Percentiles rank a stretch among this genome's conserved stretches.
Conservation (phyloP, 2,329 filamentous ascomycete genomes). For the Aspergillus ochraceoroseus region DNA sequence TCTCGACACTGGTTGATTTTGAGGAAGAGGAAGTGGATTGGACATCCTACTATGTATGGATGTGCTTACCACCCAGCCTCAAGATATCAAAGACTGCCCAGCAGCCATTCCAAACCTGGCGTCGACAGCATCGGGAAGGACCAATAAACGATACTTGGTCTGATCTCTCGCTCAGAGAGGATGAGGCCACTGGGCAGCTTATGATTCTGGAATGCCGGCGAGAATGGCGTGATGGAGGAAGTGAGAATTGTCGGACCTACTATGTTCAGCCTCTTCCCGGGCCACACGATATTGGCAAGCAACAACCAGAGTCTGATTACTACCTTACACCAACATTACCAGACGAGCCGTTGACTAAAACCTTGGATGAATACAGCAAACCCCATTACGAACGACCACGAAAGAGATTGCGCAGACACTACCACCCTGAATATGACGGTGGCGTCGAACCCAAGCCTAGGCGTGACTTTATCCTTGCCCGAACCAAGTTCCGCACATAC, state of each 20-base stretch:
- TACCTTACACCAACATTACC: slow-evolving; percentile 20
- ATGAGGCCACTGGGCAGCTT: slow-evolving; percentile 56
- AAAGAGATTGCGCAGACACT: slow-evolving; percentile 38
- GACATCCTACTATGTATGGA: slow-evolving; percentile 65
- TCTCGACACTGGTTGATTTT: slow-evolving; percentile 62
- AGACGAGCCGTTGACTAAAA: slow-evolving; percentile 30
- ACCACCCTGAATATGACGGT: slow-evolving; percentile 39
- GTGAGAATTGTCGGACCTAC: slow-evolving; percentile 59
- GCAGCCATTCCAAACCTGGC: slow-evolving; percentile 56
- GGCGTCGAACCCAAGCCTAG: slow-evolving; percentile 21
- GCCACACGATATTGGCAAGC: slow-evolving; percentile 24
- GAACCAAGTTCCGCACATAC: slow-evolving; percentile 44
- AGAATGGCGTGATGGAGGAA: slow-evolving; percentile 59
- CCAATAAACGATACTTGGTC: slow-evolving; percentile 72
- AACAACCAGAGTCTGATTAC: slow-evolving; percentile 14
- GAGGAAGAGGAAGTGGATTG: slow-evolving; percentile 61
- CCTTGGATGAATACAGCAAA: slow-evolving; percentile 25
- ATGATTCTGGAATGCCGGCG: slow-evolving; percentile 63
- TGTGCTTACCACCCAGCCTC: slow-evolving; percentile 54
- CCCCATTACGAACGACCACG: slow-evolving; percentile 35
- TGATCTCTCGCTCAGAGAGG: slow-evolving; percentile 56
- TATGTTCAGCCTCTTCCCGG: slow-evolving; percentile 50
- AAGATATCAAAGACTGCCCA: slow-evolving; percentile 37
- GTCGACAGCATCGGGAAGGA: slow-evolving; percentile 64
- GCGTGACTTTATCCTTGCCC: slow-evolving; percentile 43